Conservation (phyloP, 495 filamentous ascomycete genomes). For the Penicillium bialowiezense region DNA sequence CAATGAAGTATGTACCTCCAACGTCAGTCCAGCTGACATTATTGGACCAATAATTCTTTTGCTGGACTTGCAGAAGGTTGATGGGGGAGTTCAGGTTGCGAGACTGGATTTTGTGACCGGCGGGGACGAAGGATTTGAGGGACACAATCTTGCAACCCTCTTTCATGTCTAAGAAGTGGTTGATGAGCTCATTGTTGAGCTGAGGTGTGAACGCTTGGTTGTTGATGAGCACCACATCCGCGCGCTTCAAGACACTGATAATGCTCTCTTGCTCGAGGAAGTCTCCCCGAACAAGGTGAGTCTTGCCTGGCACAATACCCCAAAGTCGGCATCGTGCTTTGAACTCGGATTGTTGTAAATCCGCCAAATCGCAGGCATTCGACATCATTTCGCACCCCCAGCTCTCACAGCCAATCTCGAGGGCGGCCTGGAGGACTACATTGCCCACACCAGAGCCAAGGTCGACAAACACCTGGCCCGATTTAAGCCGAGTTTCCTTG, state of each 20-base stretch:
- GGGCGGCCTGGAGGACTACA: slow-evolving; percentile 88
- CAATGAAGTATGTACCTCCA: slow-evolving; percentile 81
- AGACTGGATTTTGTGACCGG: slow-evolving; percentile 63
- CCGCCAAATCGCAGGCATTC: slow-evolving; percentile 78
- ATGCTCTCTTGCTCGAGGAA: slow-evolving; percentile 76
- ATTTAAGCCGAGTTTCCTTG: slow-evolving; percentile 71
- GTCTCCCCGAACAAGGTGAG: slow-evolving; percentile 79
- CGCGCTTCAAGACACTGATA: slow-evolving; percentile 66
- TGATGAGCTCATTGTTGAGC: slow-evolving; percentile 80
- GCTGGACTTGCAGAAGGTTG: slow-evolving; percentile 72
- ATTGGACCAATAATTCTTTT: slow-evolving; percentile 73
- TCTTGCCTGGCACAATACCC: slow-evolving; percentile 76
- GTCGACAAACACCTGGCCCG: slow-evolving; percentile 84
- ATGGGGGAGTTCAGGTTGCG: slow-evolving; percentile 72
- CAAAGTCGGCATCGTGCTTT: slow-evolving; percentile 78
- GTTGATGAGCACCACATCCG: slow-evolving; percentile 93
- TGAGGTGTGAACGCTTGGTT: slow-evolving; percentile 90
- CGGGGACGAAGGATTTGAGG: slow-evolving; percentile 75
- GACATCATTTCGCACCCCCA: slow-evolving; percentile 97
- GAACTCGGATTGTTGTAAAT: slow-evolving; percentile 85
- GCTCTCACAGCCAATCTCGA: slow-evolving; percentile 90
- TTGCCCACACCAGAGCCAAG: slow-evolving; percentile 94
- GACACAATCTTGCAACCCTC: slow-evolving; percentile 85
- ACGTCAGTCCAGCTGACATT: slow-evolving; percentile 91
- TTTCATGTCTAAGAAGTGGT: slow-evolving; percentile 93